Base-by-base conservation (phyloP, 257 asterid genomes). In the Gynochthodes officinalis region DNA sequence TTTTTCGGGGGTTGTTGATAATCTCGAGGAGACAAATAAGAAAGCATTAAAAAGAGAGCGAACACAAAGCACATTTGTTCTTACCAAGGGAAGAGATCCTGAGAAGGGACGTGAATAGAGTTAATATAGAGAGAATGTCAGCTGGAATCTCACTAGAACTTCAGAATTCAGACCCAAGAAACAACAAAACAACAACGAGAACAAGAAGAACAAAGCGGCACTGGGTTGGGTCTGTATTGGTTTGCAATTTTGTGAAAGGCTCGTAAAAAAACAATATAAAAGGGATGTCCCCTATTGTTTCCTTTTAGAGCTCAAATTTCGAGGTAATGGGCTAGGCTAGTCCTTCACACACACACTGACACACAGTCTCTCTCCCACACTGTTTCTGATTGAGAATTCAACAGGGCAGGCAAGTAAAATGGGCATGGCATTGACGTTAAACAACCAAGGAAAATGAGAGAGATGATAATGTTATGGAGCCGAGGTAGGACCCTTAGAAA, bases 41-140 rank as follows among this genome's bases (percentile, higher is more conserved):
- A 13, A 70, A 1, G 27, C 59, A 43, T 16, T 15, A 33, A 52
- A 33, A 52, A 10, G 48, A 43, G 60, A 3, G 30, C 33, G 18
- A 57, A 43, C 58, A 75, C 4, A 50, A 66, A 57, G 80, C 61
- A 76, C n/a, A 59, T 23, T 63, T 71, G 72, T 69, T 55, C 89
- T 82, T 80, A 85, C 89, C 89, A 63, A 71, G 55, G 71, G 78
- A n/a, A n/a, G n/a, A n/a, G 80, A 77, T 57, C 57, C 44, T 23
- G 76, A 76, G 70, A 69, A 64, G 8, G 62, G 43, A 16, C 5
- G 6, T 4, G 39, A 44, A 64, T 28, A 57, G 42, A 28, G 35
- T 53, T 19, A 64, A 57, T 64, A 3, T 58, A 27, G 60, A 68
- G 54, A 15, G 57, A 49, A 69, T 60, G 65, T 50, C 37, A 44